These are phyloP conservation scores for Oryza longistaminata DNA, from an alignment of 176 grass and related monocot species.

Conservation along the genomic window DNA sequence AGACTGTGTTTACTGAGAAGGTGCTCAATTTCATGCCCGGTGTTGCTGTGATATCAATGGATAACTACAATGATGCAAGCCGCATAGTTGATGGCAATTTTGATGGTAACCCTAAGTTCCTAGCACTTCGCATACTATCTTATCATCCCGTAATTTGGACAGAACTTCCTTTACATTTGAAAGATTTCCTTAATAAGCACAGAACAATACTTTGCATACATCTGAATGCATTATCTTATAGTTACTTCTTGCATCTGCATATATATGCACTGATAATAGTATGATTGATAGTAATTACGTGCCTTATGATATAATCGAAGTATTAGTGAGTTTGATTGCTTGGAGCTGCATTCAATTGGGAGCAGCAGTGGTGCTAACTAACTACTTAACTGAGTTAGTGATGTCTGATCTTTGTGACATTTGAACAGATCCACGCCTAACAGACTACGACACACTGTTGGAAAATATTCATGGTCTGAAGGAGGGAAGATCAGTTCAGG, in stretches of 20 bases:
- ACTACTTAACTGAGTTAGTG: constrained; percentile 6
- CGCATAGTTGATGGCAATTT: constrained; percentile 96
- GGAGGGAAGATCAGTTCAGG: constrained; percentile 79
- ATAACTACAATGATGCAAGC: constrained; percentile 92
- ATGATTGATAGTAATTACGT: not conserved
- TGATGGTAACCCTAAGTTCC: constrained; percentile 64
- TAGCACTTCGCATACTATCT: constrained; percentile 1
- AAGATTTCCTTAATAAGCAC: not conserved
- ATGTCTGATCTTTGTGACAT: constrained; percentile 26
- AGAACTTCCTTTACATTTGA: not conserved
- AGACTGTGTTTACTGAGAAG: constrained; percentile 95
- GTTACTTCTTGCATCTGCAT: constrained; percentile 28
- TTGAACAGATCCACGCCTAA: constrained; percentile 89
- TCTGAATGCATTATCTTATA: not conserved
- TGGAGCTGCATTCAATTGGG: constrained; percentile 5
- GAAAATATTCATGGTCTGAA: constrained; percentile 93
- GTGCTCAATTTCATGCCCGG: constrained; percentile 90
- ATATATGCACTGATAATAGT: not conserved
- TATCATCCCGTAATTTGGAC: not conserved
- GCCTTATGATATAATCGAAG: constrained; percentile 1
- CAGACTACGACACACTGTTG: constrained; percentile 89
- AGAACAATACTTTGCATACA: not conserved
- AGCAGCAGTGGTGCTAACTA: not conserved
- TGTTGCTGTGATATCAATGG: constrained; percentile 95
- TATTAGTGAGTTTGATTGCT: not conserved